A percentile compares a stretch with the other conserved stretches of the same genome.
Evolutionary conservation across 1,284 basidiomycete genomes (phyloP).

Genomic region (Microbotryomycetes sp.): DNA sequence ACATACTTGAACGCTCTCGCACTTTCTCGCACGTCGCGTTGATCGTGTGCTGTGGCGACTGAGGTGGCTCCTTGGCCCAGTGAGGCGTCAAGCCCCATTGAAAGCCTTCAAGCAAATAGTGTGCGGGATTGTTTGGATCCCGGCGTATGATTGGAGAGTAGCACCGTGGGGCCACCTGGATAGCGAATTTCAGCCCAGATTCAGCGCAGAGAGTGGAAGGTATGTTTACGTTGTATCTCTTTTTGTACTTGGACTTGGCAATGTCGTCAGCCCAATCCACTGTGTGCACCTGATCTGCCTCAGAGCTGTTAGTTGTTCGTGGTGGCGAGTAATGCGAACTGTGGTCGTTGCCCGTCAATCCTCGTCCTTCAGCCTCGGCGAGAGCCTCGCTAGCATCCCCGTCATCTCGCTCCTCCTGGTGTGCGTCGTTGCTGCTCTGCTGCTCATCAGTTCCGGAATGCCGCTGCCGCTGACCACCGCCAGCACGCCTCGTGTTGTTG

Average conservation of each 20-base stretch:
- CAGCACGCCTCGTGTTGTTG: too few species aligned
- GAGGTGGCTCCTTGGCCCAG: slow-evolving; percentile 62
- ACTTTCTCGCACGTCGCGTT: slow-evolving; percentile 83
- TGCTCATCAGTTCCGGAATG: slow-evolving; percentile 10
- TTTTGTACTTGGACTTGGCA: not conserved
- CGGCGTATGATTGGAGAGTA: slow-evolving; percentile 57
- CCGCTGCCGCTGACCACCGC: not conserved
- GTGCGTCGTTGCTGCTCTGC: slow-evolving; percentile 52
- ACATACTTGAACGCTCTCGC: slow-evolving; percentile 47
- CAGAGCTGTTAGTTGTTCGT: not conserved
- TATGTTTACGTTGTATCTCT: slow-evolving; percentile 9
- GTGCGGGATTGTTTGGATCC: slow-evolving; percentile 3
- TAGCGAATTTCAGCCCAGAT: not conserved
- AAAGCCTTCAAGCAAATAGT: slow-evolving; percentile 58
- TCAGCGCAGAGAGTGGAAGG: not conserved
- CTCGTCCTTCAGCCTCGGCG: not conserved
- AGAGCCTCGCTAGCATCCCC: slow-evolving; percentile 65
- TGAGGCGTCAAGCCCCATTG: slow-evolving; percentile 86
- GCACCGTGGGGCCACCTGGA: slow-evolving; percentile 58
- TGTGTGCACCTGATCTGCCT: too few species aligned
- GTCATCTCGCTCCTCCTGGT: slow-evolving; percentile 62
- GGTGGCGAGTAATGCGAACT: too few species aligned
- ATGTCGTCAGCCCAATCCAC: not conserved
- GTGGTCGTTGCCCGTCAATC: too few species aligned
- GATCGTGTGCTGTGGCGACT: slow-evolving; percentile 67